These are phyloP conservation scores for Pulveroboletus ravenelii DNA, from an alignment of 768 basidiomycete species.

Conservation along the genomic window DNA sequence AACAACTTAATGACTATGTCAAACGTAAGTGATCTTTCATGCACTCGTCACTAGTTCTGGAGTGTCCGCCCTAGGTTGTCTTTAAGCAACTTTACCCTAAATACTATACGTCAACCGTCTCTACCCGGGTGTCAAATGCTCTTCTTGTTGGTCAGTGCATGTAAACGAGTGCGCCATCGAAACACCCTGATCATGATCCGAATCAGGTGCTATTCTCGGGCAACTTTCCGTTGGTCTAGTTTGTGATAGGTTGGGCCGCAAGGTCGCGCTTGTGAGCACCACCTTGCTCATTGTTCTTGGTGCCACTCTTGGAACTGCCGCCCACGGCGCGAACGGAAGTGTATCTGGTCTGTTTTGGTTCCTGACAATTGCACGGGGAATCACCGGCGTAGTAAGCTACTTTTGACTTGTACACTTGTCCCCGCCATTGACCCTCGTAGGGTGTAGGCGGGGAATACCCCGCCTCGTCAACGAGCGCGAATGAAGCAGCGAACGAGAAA, in stretches of 20 bases:
- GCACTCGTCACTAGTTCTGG: slow-evolving; percentile 1
- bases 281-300: slow-evolving; percentile 68
- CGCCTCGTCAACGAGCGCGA: slow-evolving; percentile 62
- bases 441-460: slow-evolving; percentile 80
- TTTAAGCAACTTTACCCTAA: slow-evolving; percentile 60
- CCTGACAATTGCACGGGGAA: slow-evolving; percentile 64
- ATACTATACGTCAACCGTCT: slow-evolving; percentile 55
- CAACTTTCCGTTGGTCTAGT: slow-evolving; percentile 60
- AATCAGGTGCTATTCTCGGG: slow-evolving; percentile 54
- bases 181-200: slow-evolving; percentile 1
- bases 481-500: slow-evolving; percentile 71
- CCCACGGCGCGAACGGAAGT: slow-evolving; percentile 56
- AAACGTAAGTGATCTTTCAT: slow-evolving; percentile 39
- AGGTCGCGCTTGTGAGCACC: slow-evolving; percentile 66
- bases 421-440: slow-evolving; percentile 25
- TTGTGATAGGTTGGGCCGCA: slow-evolving; percentile 73
- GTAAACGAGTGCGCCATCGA: background rate
- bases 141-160: slow-evolving; percentile 55
- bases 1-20: slow-evolving; percentile 70
- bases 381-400: slow-evolving; percentile 56
- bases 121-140: slow-evolving; percentile 67
- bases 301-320: slow-evolving; percentile 61
- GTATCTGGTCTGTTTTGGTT: slow-evolving; percentile 67
- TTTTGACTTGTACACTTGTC: background rate
- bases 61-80: slow-evolving; percentile 44